phyloP scores from a whole-genome alignment of 2,329 filamentous ascomycete species.

The Sphaerulina vaccinii region DNA sequence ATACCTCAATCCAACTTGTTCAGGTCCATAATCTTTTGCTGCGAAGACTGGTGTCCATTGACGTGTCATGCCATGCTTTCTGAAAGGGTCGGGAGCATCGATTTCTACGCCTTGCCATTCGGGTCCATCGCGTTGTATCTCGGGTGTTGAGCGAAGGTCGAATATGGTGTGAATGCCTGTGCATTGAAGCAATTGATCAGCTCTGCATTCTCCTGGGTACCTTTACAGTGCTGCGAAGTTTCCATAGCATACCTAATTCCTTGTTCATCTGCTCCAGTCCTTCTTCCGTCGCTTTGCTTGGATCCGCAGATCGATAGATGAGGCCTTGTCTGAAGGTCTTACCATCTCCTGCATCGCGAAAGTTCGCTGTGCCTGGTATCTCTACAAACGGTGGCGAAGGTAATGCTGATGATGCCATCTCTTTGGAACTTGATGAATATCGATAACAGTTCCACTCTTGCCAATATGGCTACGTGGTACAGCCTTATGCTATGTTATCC shows the following conservation, averaged over 20 bases:
- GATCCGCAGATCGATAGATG: slow-evolving; percentile 69
- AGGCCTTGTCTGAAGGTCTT: slow-evolving; percentile 50
- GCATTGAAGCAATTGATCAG: neutral
- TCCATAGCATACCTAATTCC: slow-evolving; percentile 33
- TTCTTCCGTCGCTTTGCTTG: slow-evolving; percentile 55
- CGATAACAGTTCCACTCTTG: neutral
- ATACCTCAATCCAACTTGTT: slow-evolving; percentile 61
- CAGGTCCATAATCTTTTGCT: slow-evolving; percentile 61
- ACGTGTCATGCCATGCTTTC: slow-evolving; percentile 51
- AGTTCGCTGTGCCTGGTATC: slow-evolving; percentile 63
- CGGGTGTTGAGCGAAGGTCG: slow-evolving; percentile 63
- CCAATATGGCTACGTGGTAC: neutral
- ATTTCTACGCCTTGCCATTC: slow-evolving; percentile 36
- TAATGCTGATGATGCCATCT: slow-evolving; percentile 4
- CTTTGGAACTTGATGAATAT: neutral
- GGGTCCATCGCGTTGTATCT: slow-evolving; percentile 50
- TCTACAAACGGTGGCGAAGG: slow-evolving; percentile 38
- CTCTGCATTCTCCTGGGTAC: neutral
- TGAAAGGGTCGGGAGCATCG: slow-evolving; percentile 32
- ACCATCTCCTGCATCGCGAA: slow-evolving; percentile 60
- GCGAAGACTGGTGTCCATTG: slow-evolving; percentile 65
- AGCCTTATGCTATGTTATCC: neutral
- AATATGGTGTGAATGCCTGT: slow-evolving; percentile 65
- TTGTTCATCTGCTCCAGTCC: slow-evolving; percentile 53
- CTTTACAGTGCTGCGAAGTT: no score